phyloP scores from a whole-genome alignment of 495 filamentous ascomycete genomes.

The Penicillium herquei region DNA sequence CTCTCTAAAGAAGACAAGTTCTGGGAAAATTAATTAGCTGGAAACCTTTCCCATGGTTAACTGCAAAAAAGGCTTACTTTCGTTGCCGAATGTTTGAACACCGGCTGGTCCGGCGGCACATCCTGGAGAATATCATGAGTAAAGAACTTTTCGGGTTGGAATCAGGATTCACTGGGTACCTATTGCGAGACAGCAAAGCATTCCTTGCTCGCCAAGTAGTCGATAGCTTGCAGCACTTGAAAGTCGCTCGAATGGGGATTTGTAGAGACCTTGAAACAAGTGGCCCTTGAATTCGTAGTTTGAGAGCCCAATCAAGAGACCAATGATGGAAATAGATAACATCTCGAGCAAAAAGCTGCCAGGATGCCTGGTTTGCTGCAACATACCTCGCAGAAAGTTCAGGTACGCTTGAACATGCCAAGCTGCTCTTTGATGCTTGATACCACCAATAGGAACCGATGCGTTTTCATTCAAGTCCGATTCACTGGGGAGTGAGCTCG shows the following conservation, averaged over 20 bases:
- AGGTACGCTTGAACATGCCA: constrained; percentile 45
- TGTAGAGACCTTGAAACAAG: constrained; percentile 51
- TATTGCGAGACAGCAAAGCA: constrained; percentile 51
- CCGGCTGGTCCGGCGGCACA: constrained; percentile 52
- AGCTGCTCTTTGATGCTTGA: constrained; percentile 43
- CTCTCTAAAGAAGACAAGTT: constrained; percentile 39
- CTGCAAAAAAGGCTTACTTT: too few species aligned
- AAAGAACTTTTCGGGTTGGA: background rate
- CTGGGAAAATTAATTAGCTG: background rate
- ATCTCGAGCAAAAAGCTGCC: constrained; percentile 53
- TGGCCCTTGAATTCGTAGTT: constrained; percentile 45
- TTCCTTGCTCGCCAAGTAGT: constrained; percentile 46
- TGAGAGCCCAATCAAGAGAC: constrained; percentile 54
- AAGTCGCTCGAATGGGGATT: constrained; percentile 47
- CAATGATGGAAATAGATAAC: constrained; percentile 46
- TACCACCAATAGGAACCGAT: too few species aligned
- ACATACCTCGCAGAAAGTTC: constrained; percentile 45
- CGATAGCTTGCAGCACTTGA: constrained; percentile 49
- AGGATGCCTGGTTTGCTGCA: constrained; percentile 53
- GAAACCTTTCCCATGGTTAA: too few species aligned
- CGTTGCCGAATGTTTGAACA: constrained; percentile 56
- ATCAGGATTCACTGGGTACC: constrained; percentile 25
- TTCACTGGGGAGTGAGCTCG: too few species aligned
- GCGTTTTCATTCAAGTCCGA: too few species aligned
- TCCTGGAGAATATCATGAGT: background rate